Evolutionary conservation across 352 stramenopile species (phyloP).

Genomic region (Globisporangium orthogonon): DNA sequence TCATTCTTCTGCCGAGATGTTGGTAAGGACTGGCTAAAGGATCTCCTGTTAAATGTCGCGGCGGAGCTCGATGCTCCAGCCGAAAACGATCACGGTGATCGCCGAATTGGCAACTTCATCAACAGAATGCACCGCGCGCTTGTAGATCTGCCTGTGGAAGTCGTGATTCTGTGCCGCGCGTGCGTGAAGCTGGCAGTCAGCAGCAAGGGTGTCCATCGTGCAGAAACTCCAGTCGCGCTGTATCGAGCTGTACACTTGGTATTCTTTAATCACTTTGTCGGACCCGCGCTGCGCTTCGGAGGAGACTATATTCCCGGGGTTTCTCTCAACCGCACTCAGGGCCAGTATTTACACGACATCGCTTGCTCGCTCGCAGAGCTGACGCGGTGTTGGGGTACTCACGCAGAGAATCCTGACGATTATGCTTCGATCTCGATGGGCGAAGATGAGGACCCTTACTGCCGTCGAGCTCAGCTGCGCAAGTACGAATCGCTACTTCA

Average conservation of each 20-base stretch:
- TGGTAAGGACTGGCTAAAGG: conserved; percentile 25
- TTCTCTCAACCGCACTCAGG: conserved; percentile 8
- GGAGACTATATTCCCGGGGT: conserved; percentile 9
- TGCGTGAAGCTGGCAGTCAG: conserved; percentile 21
- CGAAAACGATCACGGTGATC: neutral
- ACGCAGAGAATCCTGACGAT: neutral
- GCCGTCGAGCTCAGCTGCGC: neutral
- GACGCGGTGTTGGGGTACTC: neutral
- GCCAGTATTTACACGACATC: conserved; percentile 9
- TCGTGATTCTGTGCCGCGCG: conserved; percentile 47
- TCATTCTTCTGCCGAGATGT: conserved; percentile 24
- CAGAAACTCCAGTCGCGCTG: neutral
- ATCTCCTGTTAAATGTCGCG: conserved; percentile 4
- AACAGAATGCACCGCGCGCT: conserved; percentile 21
- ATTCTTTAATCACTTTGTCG: conserved; percentile 76
- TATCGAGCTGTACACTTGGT: conserved; percentile 43
- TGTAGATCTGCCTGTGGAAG: conserved; percentile 28
- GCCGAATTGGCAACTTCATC: conserved; percentile 11
- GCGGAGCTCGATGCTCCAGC: neutral
- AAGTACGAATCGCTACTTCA: conserved; percentile 12
- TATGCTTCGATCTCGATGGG: conserved; percentile 1
- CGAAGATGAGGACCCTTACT: neutral
- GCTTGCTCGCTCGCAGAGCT: conserved; percentile 11
- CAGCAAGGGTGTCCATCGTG: neutral
- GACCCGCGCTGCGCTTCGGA: conserved; percentile 31